phyloP scores from a whole-genome alignment of 2,329 filamentous ascomycete genomes.

The Aurifilum marmelostoma region DNA sequence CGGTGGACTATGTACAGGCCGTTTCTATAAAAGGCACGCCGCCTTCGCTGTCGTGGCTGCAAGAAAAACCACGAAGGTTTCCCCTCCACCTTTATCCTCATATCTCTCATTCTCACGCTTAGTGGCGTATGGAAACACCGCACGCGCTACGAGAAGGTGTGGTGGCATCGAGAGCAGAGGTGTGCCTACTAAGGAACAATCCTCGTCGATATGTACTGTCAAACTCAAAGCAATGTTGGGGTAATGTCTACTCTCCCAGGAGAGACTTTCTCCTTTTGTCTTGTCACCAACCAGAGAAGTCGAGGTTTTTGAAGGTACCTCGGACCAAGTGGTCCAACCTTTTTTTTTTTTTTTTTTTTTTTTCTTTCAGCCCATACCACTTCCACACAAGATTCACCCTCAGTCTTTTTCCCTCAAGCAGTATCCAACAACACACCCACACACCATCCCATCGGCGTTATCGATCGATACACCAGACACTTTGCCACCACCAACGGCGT shows the following conservation, averaged over 20 bases:
- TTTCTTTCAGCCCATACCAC: neutral
- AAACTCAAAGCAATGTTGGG: neutral
- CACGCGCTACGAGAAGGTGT: too few species aligned
- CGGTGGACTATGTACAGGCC: neutral
- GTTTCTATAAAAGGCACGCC: slow-evolving; percentile 9
- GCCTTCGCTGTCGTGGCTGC: neutral
- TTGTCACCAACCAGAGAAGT: too few species aligned
- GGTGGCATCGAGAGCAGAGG: neutral
- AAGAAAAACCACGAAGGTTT: neutral
- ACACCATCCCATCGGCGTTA: neutral
- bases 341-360: neutral
- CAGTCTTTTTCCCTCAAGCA: too few species aligned
- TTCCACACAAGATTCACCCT: neutral
- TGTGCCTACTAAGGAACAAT: neutral
- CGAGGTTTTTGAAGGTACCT: neutral
- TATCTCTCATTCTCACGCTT: neutral
- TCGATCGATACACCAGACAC: neutral
- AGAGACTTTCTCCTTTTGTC: neutral
- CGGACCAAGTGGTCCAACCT: neutral
- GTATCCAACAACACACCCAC: neutral
- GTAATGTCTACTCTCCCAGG: neutral
- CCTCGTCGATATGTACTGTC: neutral
- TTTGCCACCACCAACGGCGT: neutral
- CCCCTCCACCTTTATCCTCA: neutral
- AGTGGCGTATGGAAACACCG: neutral